Evolutionary conservation across 2,329 filamentous ascomycete genomes (phyloP).

Genomic region (Samsoniella hepiali): DNA sequence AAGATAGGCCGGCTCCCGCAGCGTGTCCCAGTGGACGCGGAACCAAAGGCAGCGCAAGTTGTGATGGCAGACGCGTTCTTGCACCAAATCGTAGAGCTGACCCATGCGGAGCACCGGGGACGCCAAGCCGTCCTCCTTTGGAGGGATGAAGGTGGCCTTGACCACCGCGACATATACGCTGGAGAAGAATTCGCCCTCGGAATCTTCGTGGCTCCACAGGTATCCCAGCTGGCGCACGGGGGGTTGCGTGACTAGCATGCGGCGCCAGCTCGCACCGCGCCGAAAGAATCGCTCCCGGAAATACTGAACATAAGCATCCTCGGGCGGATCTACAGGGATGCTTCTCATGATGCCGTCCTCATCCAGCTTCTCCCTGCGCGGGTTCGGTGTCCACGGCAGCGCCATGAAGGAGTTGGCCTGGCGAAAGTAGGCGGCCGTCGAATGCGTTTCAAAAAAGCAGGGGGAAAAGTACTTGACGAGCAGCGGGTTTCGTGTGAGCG

Average conservation of each 20-base stretch:
- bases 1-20: neutral
- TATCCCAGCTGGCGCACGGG: neutral
- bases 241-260: conserved; percentile 26
- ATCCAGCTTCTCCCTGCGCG: neutral
- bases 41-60: neutral
- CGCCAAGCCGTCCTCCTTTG: neutral
- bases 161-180: neutral
- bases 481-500: conserved; percentile 20
- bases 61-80: neutral
- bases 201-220: neutral
- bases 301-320: neutral
- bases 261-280: conserved; percentile 23
- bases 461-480: neutral
- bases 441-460: neutral
- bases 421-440: neutral
- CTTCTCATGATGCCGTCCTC: neutral
- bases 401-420: neutral
- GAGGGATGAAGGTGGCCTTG: neutral
- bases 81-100: neutral
- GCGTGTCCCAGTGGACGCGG: neutral
- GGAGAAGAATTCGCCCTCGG: neutral
- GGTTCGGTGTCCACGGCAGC: neutral
- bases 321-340: neutral
- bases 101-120: neutral
- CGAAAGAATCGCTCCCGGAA: conserved; percentile 17